Percentiles rank a stretch among this genome's conserved stretches.
Conservation (phyloP, 1,284 basidiomycete species). For the Rhodotorula glutinis region DNA sequence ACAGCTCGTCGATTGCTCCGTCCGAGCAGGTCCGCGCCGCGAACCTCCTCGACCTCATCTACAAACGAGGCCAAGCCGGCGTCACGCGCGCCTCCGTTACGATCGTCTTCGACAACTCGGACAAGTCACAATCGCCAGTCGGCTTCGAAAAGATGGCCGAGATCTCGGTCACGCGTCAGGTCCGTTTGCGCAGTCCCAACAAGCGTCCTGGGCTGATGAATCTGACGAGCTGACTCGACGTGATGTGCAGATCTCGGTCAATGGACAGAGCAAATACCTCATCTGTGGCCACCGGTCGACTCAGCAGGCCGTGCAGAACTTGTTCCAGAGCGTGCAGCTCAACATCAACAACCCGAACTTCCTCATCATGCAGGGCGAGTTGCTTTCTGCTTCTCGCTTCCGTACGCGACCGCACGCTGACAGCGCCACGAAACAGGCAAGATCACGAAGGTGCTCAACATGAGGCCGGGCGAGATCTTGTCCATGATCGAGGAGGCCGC, state of each 20-base stretch:
- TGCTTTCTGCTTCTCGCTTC: neutral
- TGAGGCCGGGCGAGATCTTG: constrained; percentile 96
- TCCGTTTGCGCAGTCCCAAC: constrained; percentile 47
- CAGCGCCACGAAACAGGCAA: constrained; percentile 39
- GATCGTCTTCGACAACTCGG: constrained; percentile 99
- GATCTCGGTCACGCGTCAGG: constrained; percentile 96
- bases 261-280: constrained; percentile 93
- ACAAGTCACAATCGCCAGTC: constrained; percentile 77
- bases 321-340: constrained; percentile 96
- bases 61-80: constrained; percentile 96
- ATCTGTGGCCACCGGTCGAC: constrained; percentile 94
- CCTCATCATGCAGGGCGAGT: constrained; percentile 95
- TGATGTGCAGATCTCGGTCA: constrained; percentile 71
- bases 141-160: constrained; percentile 80
- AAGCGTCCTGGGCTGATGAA: too few relatives aligned
- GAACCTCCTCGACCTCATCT: constrained; percentile 96
- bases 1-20: neutral
- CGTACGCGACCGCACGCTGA: neutral
- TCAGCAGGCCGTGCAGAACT: constrained; percentile 80
- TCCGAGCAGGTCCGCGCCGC: constrained; percentile 77
- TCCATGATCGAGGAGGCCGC: constrained; percentile 99
- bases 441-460: constrained; percentile 79
- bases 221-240: too few relatives aligned
- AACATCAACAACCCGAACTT: constrained; percentile 99
- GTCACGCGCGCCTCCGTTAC: constrained; percentile 97